These are phyloP conservation scores for Cordyceps cateniannulata DNA, from an alignment of 2,329 filamentous ascomycete species.

Conservation along the genomic window DNA sequence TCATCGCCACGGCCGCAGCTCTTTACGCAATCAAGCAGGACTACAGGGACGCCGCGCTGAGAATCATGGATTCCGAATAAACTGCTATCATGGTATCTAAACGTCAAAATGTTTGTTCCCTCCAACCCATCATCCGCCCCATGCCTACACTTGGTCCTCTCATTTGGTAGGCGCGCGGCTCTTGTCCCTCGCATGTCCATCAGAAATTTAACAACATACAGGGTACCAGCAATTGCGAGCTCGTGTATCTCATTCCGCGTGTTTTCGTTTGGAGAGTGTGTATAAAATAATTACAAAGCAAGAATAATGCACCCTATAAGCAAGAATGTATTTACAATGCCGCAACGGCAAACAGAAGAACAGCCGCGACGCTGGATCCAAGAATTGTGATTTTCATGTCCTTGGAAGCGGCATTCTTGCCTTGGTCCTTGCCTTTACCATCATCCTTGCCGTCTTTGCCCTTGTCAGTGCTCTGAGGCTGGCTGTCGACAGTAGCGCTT, in stretches of 20 bases:
- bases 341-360: constrained; percentile 24
- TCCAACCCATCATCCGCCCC: background rate
- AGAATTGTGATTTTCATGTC: constrained; percentile 23
- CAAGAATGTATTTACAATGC: constrained; percentile 12
- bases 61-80: background rate
- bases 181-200: background rate
- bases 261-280: background rate
- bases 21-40: constrained; percentile 10
- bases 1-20: constrained; percentile 18
- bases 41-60: background rate
- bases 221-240: background rate
- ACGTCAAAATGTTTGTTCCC: background rate
- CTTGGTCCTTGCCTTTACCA: constrained; percentile 12
- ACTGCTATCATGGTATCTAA: background rate
- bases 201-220: background rate
- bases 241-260: background rate
- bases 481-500: constrained; percentile 15
- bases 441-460: constrained; percentile 5
- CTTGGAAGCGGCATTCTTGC: constrained; percentile 12
- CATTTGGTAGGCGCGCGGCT: background rate
- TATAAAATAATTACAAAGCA: background rate
- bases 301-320: background rate
- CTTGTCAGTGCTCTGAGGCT: constrained; percentile 12
- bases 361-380: constrained; percentile 22
- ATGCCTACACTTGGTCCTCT: background rate